Conservation (phyloP, 805 yeast species). For the Alloascoidea africana region DNA sequence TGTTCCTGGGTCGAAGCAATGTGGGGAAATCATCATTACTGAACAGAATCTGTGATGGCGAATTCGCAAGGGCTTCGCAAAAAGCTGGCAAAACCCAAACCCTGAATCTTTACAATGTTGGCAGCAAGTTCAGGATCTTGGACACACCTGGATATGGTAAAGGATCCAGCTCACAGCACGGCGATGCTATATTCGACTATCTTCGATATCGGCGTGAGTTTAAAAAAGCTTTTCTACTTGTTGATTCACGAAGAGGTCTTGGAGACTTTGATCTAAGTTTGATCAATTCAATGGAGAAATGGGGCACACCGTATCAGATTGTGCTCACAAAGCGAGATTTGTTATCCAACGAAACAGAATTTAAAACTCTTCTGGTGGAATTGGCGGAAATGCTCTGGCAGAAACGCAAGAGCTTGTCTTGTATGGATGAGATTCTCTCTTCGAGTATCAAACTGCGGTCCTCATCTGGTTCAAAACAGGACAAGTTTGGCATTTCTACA, state of each 20-base stretch:
- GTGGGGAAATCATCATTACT: slow-evolving; percentile 77
- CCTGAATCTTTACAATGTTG: slow-evolving; percentile 57
- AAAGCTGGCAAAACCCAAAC: slow-evolving; percentile 44
- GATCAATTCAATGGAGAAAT: slow-evolving; percentile 29
- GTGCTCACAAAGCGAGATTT: slow-evolving; percentile 68
- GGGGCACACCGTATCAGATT: slow-evolving; percentile 58
- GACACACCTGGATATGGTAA: slow-evolving; percentile 91
- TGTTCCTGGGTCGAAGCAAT: slow-evolving; percentile 69
- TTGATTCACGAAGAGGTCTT: slow-evolving; percentile 48
- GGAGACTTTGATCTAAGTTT: slow-evolving; percentile 39
- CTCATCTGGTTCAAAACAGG: no score
- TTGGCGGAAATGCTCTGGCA: no score
- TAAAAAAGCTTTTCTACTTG: slow-evolving; percentile 40
- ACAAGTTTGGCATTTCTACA: no score
- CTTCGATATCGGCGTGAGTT: slow-evolving; percentile 37
- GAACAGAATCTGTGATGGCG: slow-evolving; percentile 33
- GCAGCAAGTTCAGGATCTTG: slow-evolving; percentile 45
- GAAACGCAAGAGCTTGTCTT: no score
- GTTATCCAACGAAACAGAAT: slow-evolving; percentile 12
- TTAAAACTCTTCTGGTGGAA: neutral
- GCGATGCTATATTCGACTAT: slow-evolving; percentile 51
- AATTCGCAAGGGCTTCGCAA: slow-evolving; percentile 26
- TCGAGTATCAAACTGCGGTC: no score
- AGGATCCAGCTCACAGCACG: slow-evolving; percentile 52
- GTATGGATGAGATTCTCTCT: no score